Base-by-base conservation (phyloP, 441 rosid species). In the Biscutella auriculata region DNA sequence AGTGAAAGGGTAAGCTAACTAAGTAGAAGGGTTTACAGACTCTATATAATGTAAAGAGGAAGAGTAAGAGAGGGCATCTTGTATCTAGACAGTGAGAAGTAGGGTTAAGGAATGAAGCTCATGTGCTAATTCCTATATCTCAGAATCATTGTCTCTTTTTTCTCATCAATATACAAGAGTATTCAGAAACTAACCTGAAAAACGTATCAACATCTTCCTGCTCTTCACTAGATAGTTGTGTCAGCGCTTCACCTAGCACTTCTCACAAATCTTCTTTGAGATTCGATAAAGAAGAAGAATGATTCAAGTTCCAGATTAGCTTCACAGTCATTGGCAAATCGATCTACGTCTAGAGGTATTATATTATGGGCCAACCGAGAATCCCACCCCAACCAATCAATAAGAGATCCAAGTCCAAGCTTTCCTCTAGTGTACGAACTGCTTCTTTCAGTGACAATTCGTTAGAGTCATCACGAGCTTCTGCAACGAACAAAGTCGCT, bases 371-470 rank as follows among this genome's bases (percentile, higher is more conserved):
- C 33, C 76, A 67, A 62, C 62, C 92, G 9, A 64, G 71, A 37
- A 57, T 56, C 46, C 70, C 85, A 16, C 68, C 60, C 43, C 61
- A 64, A 48, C 73, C 82, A 30, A 64, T 78, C 69, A 40, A 49
- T 69, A 57, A 79, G 71, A 76, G 66, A 66, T 69, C 84, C 67
- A 63, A 71, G 13, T 50, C 71, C 63, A 85, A 77, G 73, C 71
- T 63, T 25, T 76, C 88, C 44, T 70, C 84, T 37, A 79, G 58
- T 69, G 68, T 66, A 63, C 84, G 89, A 59, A 77, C 96, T 59
- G 68, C 83, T 70, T 94, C 95, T 67, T 65, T 77, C 73, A 79
- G 85, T 62, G 92, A 85, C 66, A 75, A 82, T 85, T 78, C 97
- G 53, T 70, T 78, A 42, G 93, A 64, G 33, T 88, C 88, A 23